Evolutionary conservation across 1,284 basidiomycete species (phyloP), one percentile per base, ranked within the genome.

Genomic region (Malassezia sp.): DNA sequence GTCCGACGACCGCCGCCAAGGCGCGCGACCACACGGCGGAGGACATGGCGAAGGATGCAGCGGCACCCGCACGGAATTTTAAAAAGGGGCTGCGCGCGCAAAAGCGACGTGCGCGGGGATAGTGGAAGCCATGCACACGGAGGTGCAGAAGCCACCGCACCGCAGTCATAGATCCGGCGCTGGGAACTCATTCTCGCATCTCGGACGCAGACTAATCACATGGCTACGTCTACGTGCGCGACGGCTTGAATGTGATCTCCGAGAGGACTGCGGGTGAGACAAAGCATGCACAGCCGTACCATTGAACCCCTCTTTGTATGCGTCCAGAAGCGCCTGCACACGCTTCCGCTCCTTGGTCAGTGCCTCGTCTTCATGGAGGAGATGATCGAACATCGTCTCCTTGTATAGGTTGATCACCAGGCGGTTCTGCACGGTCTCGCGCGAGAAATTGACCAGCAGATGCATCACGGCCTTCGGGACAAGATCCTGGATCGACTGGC

Each of bases 401-500:
- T 89, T 95, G 77, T 97, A 99, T 56, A 99, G 72, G 42, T 82
- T 76, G 21, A 87, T 80, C 22, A 97, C 93, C 24, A 99, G 77
- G 18, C 91, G 79, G 71, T 95, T 93, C 74, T 97, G 93, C 28
- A 99, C 87, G 21, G 86, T 83, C 67, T 95, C 85, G 37, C 86
- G 82, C n/a, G 88, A 89, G 69, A 87, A 80, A 74, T 95, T 97
- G 67, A 99, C 91, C 56, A 95, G 77, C 63, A 90, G 79, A 57
- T 74, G 71, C 53, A 64, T 59, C 27, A 71, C 61, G 9, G 61
- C 61, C 74, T 99, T 99, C 28, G 93, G 93, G 15, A 97, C 80
- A 52, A 96, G 78, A 71, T 97, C 93, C 67, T 96, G 87, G 57
- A 99, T 96, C 62, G 83, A 85, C 71, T 95, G 88, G 27, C 93